Evolutionary conservation across 2,329 filamentous ascomycete genomes (phyloP), one percentile per base, ranked within the genome.

Genomic region (Coleophoma crateriformis): DNA sequence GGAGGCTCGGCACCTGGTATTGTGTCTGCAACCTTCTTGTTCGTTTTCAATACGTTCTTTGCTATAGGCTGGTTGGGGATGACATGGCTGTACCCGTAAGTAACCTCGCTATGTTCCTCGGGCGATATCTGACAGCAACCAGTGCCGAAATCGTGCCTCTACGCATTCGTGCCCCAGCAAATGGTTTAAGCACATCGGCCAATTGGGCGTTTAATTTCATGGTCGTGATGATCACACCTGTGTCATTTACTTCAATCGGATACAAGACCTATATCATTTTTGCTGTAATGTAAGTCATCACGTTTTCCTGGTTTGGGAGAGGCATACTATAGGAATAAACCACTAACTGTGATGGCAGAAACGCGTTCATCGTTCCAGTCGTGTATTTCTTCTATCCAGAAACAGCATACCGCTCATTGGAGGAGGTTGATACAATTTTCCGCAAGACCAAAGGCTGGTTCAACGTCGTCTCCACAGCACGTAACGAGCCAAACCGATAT

Each of bases 401-500:
- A 65, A 85, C 82, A 10, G 78, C 78, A 1, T 80, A 80, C 60
- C 73, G 82, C 38, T 79, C 76, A 2, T 74, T 86, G 17, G 82
- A 86, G 63, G 82, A 85, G 61, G 85, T 86, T 77, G 82, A 85
- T 58, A 68, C 66, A 56, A 83, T 85, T 59, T 84, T 84, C 67
- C 73, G 76, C 55, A 79, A 81, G 60, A 75, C 77, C 1, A 67
- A 68, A 19, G 70, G 66, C 32, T 68, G 66, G 54, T 66, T 75
- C 46, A 61, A 65, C 14, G 69, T 75, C 12, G 73, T 76, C 12
- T 51, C 59, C 20, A 61, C 68, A 14, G 73, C 73, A 2, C 59
- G 60, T 33, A 61, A 75, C 7, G 77, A 81, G 64, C 79, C 80
- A 1, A 69, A 68, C 5, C 71, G 76, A 35, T 83, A 82, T 57